A percentile compares a stretch with the other conserved stretches of the same genome.
These are phyloP conservation scores for Plasmopara viticola DNA, from an alignment of 352 stramenopile species.

Conservation along the genomic window DNA sequence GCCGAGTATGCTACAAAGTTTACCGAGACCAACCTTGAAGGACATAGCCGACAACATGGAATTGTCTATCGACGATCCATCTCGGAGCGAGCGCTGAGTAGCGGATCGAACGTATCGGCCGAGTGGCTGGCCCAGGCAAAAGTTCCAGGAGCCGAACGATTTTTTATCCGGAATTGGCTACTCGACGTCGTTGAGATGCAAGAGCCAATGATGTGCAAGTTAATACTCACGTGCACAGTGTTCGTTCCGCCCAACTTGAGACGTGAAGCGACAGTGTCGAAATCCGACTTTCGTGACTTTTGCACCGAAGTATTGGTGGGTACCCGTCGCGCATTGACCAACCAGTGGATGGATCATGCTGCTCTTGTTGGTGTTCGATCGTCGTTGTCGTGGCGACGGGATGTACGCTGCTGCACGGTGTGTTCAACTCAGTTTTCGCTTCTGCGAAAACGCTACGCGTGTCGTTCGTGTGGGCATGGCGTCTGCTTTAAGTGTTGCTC, in stretches of 20 bases:
- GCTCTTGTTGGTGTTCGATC: slow-evolving; percentile 18
- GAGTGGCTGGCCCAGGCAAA: slow-evolving; percentile 34
- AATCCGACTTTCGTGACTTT: slow-evolving; percentile 57
- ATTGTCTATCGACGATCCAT: slow-evolving; percentile 74
- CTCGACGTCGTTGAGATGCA: slow-evolving; percentile 58
- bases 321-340: slow-evolving; percentile 41
- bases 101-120: slow-evolving; percentile 36
- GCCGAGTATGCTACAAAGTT: slow-evolving; percentile 49
- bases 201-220: slow-evolving; percentile 53
- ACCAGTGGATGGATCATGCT: slow-evolving; percentile 48
- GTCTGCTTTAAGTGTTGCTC: slow-evolving; percentile 58
- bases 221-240: slow-evolving; percentile 58
- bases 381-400: slow-evolving; percentile 22
- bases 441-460: slow-evolving; percentile 54
- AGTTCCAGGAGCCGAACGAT: slow-evolving; percentile 23
- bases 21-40: slow-evolving; percentile 21
- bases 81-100: slow-evolving; percentile 41
- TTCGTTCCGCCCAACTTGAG: slow-evolving; percentile 29
- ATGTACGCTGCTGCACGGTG: slow-evolving; percentile 42
- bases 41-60: slow-evolving; percentile 28
- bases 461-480: slow-evolving; percentile 38
- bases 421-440: slow-evolving; percentile 57
- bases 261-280: slow-evolving; percentile 9
- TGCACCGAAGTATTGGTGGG: slow-evolving; percentile 47
- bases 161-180: slow-evolving; percentile 67